These are phyloP conservation scores for Euphorbia lathyris DNA, from an alignment of 345 rosid species.

Conservation along the genomic window DNA sequence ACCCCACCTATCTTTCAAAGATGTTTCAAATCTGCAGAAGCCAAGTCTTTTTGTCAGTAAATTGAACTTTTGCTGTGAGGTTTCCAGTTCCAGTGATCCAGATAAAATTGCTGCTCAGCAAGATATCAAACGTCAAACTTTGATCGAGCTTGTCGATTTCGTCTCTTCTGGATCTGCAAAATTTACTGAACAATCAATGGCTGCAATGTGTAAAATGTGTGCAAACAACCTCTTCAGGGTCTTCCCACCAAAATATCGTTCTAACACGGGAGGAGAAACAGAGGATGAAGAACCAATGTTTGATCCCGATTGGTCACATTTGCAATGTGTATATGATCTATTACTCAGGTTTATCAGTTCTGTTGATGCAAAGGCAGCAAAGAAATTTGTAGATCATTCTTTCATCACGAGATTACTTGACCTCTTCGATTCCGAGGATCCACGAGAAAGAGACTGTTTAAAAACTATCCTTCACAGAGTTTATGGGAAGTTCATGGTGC, in stretches of 20 bases:
- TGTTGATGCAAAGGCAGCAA: constrained; percentile 65
- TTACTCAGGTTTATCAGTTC: constrained; percentile 55
- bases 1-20: constrained; percentile 67
- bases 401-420: constrained; percentile 59
- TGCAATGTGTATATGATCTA: constrained; percentile 68
- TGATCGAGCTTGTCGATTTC: constrained; percentile 62
- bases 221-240: constrained; percentile 58
- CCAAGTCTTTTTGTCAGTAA: constrained; percentile 70
- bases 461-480: constrained; percentile 69
- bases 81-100: constrained; percentile 43
- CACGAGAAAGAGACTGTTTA: constrained; percentile 72
- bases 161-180: constrained; percentile 65
- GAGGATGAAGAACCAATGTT: constrained; percentile 78
- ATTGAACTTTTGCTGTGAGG: constrained; percentile 61
- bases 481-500: constrained; percentile 76
- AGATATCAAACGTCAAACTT: constrained; percentile 52
- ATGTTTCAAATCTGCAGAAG: constrained; percentile 61
- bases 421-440: constrained; percentile 79
- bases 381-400: constrained; percentile 62
- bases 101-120: constrained; percentile 45
- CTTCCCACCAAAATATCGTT: constrained; percentile 63
- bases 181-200: constrained; percentile 54
- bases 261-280: constrained; percentile 45
- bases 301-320: constrained; percentile 73
- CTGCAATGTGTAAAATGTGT: constrained; percentile 67